Conservation (phyloP, 139 green algal genomes). For the Pseudopediastrum boryanum region DNA sequence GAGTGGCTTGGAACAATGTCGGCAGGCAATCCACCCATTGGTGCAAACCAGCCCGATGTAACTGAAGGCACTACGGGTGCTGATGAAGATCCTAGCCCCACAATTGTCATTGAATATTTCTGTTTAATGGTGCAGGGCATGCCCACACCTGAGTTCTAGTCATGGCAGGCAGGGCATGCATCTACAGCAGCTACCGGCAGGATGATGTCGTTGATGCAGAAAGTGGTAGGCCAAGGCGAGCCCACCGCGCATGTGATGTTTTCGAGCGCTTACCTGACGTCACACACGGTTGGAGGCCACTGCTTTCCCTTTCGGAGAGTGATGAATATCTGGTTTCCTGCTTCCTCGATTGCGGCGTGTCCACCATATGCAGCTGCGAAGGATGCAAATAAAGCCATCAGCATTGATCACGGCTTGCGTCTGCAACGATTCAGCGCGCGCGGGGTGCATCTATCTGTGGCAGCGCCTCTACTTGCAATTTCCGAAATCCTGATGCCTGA, state of each 20-base stretch:
- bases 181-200: not conserved
- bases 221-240: not conserved
- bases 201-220: not conserved
- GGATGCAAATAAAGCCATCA: not conserved
- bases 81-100: no score
- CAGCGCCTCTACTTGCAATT: no score
- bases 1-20: no score
- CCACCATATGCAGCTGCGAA: slow-evolving; percentile 29
- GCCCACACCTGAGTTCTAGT: not conserved
- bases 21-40: no score
- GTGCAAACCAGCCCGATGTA: no score
- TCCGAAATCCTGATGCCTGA: no score
- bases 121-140: not conserved
- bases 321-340: slow-evolving; percentile 25
- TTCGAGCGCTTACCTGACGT: slow-evolving; percentile 54
- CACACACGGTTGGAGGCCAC: slow-evolving; percentile 61
- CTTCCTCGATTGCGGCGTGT: slow-evolving; percentile 17
- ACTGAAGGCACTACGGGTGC: no score
- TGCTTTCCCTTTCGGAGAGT: slow-evolving; percentile 48
- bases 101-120: not conserved
- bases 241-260: not conserved
- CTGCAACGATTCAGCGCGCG: no score
- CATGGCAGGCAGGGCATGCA: not conserved
- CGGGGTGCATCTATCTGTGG: no score
- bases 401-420: no score